Conservation (phyloP, 2,329 filamentous ascomycete genomes). For the Dactylonectria estremocensis region DNA sequence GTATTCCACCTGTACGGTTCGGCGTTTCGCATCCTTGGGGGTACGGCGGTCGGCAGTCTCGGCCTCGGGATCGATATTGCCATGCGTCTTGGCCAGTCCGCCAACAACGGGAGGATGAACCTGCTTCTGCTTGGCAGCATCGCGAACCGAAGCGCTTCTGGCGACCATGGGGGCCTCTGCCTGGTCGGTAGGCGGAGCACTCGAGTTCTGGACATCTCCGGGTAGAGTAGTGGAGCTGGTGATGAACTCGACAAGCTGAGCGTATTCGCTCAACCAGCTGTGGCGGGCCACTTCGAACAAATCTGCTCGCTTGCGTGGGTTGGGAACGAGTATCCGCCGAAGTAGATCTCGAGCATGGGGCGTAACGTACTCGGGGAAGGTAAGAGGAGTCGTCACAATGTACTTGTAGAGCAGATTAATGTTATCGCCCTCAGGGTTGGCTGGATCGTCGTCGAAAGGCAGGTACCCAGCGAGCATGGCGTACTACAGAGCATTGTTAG, state of each 20-base stretch:
- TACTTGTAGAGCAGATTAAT: conserved; percentile 99
- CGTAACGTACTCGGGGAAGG: conserved; percentile 98
- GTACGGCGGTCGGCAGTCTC: conserved; percentile 68
- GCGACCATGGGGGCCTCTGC: conserved; percentile 75
- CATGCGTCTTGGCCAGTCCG: conserved; percentile 81
- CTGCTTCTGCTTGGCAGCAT: conserved; percentile 80
- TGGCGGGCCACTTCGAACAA: conserved; percentile 97
- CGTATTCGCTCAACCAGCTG: conserved; percentile 97
- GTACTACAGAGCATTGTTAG: conserved; percentile 75
- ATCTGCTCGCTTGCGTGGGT: conserved; percentile 94
- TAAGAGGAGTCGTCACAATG: conserved; percentile 96
- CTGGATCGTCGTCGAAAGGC: conserved; percentile 97
- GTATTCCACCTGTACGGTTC: conserved; percentile 98
- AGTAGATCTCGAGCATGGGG: conserved; percentile 95
- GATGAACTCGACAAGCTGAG: conserved; percentile 96
- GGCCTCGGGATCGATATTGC: conserved; percentile 78
- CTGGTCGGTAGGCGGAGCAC: conserved; percentile 71
- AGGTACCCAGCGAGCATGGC: conserved; percentile 98
- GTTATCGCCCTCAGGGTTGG: conserved; percentile 98
- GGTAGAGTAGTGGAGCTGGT: conserved; percentile 94
- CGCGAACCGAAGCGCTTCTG: conserved; percentile 94
- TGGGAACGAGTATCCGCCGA: conserved; percentile 93
- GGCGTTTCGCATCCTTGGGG: conserved; percentile 89
- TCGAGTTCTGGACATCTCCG: conserved; percentile 86
- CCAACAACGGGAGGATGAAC: conserved; percentile 65